Evolutionary conservation across 345 rosid genomes (phyloP), one percentile per base, ranked within the genome.

Genomic region (Xanthoceras sorbifolium): DNA sequence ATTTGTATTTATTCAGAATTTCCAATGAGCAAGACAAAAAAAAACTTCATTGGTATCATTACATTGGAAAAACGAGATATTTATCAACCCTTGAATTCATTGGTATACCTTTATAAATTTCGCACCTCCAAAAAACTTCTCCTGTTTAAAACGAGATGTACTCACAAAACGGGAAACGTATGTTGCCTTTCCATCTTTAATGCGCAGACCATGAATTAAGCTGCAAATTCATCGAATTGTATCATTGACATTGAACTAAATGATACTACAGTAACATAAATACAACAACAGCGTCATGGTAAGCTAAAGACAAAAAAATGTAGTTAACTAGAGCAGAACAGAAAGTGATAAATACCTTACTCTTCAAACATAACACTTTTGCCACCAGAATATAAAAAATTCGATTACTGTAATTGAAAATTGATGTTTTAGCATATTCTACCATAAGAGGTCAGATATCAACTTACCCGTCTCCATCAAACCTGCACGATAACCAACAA

Each of bases 381-480:
- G 1, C 61, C 61, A 57, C 10, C 62, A 22, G 28, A 57, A n/a
- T 1, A 57, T 23, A 23, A 20, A 23, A n/a, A n/a, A n/a, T 6
- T 20, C 0, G 28, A 57, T n/a, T 23, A 23, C 28, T 23, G 28
- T 22, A 57, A 57, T 57, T 57, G 62, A 57, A 57, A 28, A 20
- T 6, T 5, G 23, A 57, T 18, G 50, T 22, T 34, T 0, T 34
- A 31, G 68, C 48, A 66, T 40, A 65, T 71, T 74, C 64, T 59
- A 32, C 18, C 22, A 31, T 28, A 4, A 74, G 38, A n/a, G 63
- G 36, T 66, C 42, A 28, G 73, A 74, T 59, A 63, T 46, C 28
- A 40, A 87, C 97, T 26, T 82, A 93, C 99, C 99, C 99, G 81
- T 95, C 98, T 80, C 99, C 99, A 84, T 95, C 99, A 80, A 95